phyloP scores from a whole-genome alignment of 768 basidiomycete genomes.

The Boletus sensibilis region DNA sequence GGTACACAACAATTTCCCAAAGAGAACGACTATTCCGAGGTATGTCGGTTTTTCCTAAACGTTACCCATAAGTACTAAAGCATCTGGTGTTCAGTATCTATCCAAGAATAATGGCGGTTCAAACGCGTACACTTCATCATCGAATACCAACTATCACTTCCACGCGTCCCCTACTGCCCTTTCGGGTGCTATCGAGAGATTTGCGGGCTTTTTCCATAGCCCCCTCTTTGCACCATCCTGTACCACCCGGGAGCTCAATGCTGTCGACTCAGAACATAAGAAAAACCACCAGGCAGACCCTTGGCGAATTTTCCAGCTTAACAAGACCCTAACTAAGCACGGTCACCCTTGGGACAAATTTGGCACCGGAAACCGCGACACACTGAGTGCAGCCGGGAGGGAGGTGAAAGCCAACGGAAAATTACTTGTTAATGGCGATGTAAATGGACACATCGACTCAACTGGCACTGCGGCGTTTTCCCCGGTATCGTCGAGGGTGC shows the following conservation, averaged over 20 bases:
- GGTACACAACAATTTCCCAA: slow-evolving; percentile 81
- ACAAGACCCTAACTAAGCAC: slow-evolving; percentile 77
- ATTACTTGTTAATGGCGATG: slow-evolving; percentile 27
- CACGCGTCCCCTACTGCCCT: slow-evolving; percentile 64
- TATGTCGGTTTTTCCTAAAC: slow-evolving; percentile 26
- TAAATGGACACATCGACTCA: slow-evolving; percentile 23
- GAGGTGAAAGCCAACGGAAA: slow-evolving; percentile 51
- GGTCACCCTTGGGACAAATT: slow-evolving; percentile 92
- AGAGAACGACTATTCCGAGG: slow-evolving; percentile 95
- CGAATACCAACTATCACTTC: slow-evolving; percentile 90
- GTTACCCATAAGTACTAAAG: not conserved
- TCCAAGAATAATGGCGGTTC: slow-evolving; percentile 83
- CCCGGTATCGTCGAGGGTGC: slow-evolving; percentile 51
- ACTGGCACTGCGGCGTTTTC: slow-evolving; percentile 35
- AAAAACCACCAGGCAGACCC: slow-evolving; percentile 90
- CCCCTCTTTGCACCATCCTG: slow-evolving; percentile 86
- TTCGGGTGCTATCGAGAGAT: slow-evolving; percentile 69
- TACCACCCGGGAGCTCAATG: slow-evolving; percentile 87
- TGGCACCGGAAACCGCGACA: slow-evolving; percentile 81
- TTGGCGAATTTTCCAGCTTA: slow-evolving; percentile 94
- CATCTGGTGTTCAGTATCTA: slow-evolving; percentile 49
- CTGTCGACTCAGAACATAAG: slow-evolving; percentile 96
- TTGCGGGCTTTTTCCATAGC: slow-evolving; percentile 88
- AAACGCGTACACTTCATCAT: slow-evolving; percentile 91
- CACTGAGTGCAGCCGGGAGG: slow-evolving; percentile 61